Evolutionary conservation across 495 filamentous ascomycete genomes (phyloP).

Genomic region (Parachaetomium inaequale): DNA sequence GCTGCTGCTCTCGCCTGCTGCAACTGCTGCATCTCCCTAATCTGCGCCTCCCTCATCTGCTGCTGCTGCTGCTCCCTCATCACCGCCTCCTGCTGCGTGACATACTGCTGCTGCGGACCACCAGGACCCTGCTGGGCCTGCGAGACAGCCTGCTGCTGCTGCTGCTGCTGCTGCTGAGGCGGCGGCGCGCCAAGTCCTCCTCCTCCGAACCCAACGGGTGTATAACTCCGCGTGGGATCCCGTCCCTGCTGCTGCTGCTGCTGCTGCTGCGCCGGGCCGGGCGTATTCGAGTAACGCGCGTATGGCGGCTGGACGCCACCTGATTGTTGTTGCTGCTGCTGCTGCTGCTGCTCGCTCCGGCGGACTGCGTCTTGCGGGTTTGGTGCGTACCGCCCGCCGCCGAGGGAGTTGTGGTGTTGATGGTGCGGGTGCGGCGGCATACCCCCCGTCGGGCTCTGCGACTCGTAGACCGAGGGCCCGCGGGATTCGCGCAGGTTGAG

Average conservation of each 20-base stretch:
- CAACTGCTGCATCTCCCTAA: constrained; percentile 8
- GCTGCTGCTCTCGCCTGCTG: background rate
- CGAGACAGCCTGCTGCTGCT: constrained; percentile 3
- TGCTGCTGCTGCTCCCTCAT: constrained; percentile 16
- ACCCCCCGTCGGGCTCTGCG: constrained; percentile 25
- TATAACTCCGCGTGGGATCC: constrained; percentile 30
- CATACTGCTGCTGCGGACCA: background rate
- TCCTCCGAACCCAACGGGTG: too few species aligned
- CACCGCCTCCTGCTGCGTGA: background rate
- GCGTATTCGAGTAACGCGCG: constrained; percentile 29
- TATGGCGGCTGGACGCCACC: constrained; percentile 32
- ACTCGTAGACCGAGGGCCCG: constrained; percentile 33
- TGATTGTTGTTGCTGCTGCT: constrained; percentile 7
- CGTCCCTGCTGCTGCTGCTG: constrained; percentile 17
- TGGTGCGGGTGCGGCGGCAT: constrained; percentile 25
- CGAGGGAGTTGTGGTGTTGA: constrained; percentile 28
- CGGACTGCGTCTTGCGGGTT: constrained; percentile 19
- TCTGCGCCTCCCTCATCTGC: constrained; percentile 19
- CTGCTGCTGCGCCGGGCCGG: constrained; percentile 24
- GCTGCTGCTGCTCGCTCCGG: constrained; percentile 13
- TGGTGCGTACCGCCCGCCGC: constrained; percentile 23
- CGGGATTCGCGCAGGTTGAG: constrained; percentile 38
- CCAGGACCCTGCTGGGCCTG: background rate
- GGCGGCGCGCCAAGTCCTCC: too few species aligned
- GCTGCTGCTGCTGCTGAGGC: constrained; percentile 11